phyloP scores from a whole-genome alignment of 495 filamentous ascomycete species.

The Penicillium paxilli region DNA sequence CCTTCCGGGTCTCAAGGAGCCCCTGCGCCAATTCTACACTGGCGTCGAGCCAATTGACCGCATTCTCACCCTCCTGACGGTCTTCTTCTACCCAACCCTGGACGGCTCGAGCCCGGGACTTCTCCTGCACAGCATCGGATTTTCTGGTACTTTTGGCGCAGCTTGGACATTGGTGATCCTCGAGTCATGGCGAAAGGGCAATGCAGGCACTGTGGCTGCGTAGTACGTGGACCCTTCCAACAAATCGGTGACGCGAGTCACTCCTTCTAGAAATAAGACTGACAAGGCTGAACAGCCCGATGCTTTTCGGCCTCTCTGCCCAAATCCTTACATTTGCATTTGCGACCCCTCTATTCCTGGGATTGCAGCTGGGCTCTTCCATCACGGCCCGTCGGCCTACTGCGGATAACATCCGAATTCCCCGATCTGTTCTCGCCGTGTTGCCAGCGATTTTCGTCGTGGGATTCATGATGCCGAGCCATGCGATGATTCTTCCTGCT shows the following conservation, averaged over 20 bases:
- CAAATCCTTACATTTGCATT: constrained; percentile 57
- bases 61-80: constrained; percentile 45
- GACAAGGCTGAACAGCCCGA: constrained; percentile 32
- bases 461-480: constrained; percentile 51
- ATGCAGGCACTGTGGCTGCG: constrained; percentile 49
- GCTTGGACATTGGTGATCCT: constrained; percentile 56
- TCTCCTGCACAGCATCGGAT: constrained; percentile 47
- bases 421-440: constrained; percentile 44
- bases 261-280: not conserved
- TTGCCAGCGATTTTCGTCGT: constrained; percentile 50
- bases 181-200: constrained; percentile 57
- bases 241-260: not conserved
- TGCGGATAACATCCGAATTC: constrained; percentile 48
- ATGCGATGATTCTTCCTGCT: constrained; percentile 52
- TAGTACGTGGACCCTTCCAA: constrained; percentile 41
- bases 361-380: constrained; percentile 54
- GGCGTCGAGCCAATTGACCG: constrained; percentile 50
- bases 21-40: constrained; percentile 48
- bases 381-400: constrained; percentile 45
- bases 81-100: constrained; percentile 57
- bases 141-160: constrained; percentile 55
- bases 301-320: constrained; percentile 50
- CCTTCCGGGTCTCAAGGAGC: constrained; percentile 40
- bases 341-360: constrained; percentile 51
- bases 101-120: constrained; percentile 48